Percentiles rank a stretch among this genome's conserved stretches.
Conservation (phyloP, 176 grass and related monocot genomes). For the Cenchrus purpureus region DNA sequence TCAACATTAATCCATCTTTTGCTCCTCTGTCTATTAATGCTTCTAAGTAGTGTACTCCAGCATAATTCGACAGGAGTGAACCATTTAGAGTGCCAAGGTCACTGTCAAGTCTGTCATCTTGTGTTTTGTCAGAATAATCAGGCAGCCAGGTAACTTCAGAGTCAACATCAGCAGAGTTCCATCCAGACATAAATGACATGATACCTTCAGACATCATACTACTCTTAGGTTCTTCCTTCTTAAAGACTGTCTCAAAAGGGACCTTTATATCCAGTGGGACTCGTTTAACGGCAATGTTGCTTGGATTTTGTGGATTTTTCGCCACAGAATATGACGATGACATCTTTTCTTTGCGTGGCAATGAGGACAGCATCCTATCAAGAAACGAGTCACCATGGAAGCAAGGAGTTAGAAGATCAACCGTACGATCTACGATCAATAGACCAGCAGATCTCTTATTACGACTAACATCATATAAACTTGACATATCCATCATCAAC, state of each 20-base stretch:
- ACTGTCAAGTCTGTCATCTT: constrained; percentile 42
- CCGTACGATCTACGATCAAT: constrained; percentile 85
- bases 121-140: constrained; percentile 49
- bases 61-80: constrained; percentile 78
- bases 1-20: constrained; percentile 77
- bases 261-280: constrained; percentile 77
- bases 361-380: constrained; percentile 75
- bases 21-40: constrained; percentile 77
- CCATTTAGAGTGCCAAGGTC: constrained; percentile 56
- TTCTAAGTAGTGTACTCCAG: constrained; percentile 70
- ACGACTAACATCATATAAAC: constrained; percentile 90
- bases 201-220: constrained; percentile 66
- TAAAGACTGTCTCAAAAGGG: constrained; percentile 63
- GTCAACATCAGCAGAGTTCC: constrained; percentile 66
- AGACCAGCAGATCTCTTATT: constrained; percentile 93
- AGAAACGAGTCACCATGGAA: constrained; percentile 87
- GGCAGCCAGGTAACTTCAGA: constrained; percentile 48
- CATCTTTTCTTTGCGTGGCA: constrained; percentile 64
- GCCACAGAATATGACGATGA: constrained; percentile 44
- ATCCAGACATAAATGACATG: constrained; percentile 77
- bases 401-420: constrained; percentile 93
- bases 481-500: constrained; percentile 98
- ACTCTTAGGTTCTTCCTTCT: constrained; percentile 61
- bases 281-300: constrained; percentile 57
- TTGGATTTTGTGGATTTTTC: constrained; percentile 55